These are phyloP conservation scores for Turnera subulata DNA, from an alignment of 345 rosid species.

Conservation along the genomic window DNA sequence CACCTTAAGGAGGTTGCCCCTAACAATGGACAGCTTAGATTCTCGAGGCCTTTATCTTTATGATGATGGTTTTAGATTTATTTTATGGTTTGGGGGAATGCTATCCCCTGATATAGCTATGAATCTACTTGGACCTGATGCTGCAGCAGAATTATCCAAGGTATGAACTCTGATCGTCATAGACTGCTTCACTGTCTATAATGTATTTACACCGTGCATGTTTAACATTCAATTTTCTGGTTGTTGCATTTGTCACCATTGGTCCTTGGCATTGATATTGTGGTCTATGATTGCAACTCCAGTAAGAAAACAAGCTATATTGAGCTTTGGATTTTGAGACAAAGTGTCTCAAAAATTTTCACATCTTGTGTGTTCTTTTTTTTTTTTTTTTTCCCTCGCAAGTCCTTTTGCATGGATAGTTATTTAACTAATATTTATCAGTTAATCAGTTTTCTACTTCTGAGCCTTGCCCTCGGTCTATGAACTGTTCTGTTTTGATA, in stretches of 20 bases:
- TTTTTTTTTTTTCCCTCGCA: too few species aligned
- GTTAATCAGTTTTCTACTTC: too few species aligned
- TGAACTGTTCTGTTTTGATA: slow-evolving; percentile 3
- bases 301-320: too few species aligned
- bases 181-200: neutral
- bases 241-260: neutral
- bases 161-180: slow-evolving; percentile 33
- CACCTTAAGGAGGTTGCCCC: slow-evolving; percentile 49
- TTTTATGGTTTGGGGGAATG: slow-evolving; percentile 94
- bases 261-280: too few species aligned
- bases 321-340: too few species aligned
- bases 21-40: slow-evolving; percentile 83
- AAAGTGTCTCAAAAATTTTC: too few species aligned
- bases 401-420: too few species aligned
- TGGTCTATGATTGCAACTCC: neutral
- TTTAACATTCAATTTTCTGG: neutral
- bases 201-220: neutral
- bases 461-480: too few species aligned
- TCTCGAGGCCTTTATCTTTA: slow-evolving; percentile 86
- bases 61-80: slow-evolving; percentile 83
- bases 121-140: slow-evolving; percentile 81
- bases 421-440: too few species aligned
- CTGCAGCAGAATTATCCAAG: slow-evolving; percentile 85
- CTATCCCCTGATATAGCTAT: slow-evolving; percentile 79
- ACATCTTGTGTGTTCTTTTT: too few species aligned